Conservation (phyloP, 495 filamentous ascomycete genomes). For the Tetracladium setigerum region DNA sequence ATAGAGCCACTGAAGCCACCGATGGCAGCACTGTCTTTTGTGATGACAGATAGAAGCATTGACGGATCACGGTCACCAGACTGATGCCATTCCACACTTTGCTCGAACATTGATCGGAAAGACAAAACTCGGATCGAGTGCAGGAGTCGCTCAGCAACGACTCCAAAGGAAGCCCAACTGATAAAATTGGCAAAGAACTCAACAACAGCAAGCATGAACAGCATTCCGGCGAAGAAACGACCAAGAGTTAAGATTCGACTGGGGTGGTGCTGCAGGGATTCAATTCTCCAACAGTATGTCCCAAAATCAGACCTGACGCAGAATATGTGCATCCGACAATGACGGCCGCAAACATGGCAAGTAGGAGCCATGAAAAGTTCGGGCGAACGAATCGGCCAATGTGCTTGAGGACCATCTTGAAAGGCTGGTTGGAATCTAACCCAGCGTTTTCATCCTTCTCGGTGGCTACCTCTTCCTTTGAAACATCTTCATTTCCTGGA, state of each 20-base stretch:
- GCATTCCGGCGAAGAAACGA: conserved; percentile 42
- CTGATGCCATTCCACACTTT: conserved; percentile 44
- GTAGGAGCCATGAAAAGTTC: conserved; percentile 1
- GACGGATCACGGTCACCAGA: conserved; percentile 38
- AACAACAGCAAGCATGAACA: conserved; percentile 45
- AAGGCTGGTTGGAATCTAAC: no score
- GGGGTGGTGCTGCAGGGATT: conserved; percentile 34
- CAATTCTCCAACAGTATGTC: conserved; percentile 39
- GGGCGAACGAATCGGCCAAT: background rate
- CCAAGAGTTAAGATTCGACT: conserved; percentile 22
- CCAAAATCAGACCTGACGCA: conserved; percentile 44
- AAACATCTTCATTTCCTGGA: conserved; percentile 20
- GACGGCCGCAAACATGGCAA: conserved; percentile 31
- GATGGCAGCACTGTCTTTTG: conserved; percentile 40
- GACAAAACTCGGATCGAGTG: conserved; percentile 40
- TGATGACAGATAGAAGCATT: conserved; percentile 40
- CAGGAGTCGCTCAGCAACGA: conserved; percentile 42
- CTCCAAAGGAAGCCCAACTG: conserved; percentile 41
- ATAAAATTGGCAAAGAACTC: conserved; percentile 46
- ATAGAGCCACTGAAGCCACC: conserved; percentile 31
- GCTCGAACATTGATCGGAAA: conserved; percentile 41
- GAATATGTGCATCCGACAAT: conserved; percentile 41
- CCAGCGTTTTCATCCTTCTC: background rate
- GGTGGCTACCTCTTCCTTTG: conserved; percentile 4
- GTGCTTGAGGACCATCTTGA: no score